Evolutionary conservation across 345 rosid species (phyloP).

Genomic region (Boechera retrofracta): DNA sequence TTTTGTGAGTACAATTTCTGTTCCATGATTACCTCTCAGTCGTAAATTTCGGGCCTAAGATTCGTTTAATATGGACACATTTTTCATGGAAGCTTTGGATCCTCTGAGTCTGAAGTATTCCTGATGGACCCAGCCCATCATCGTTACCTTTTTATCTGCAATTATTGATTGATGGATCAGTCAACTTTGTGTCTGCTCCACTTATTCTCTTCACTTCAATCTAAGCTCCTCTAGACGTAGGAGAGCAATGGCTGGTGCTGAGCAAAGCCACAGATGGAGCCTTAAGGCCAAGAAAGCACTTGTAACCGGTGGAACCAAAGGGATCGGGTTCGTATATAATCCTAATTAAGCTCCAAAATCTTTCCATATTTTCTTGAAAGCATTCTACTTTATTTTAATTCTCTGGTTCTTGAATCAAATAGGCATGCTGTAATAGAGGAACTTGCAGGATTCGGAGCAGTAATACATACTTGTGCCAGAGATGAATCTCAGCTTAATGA

Average conservation of each 20-base stretch:
- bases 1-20: background rate
- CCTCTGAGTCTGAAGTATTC: background rate
- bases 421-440: slow-evolving; percentile 74
- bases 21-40: background rate
- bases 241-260: slow-evolving; percentile 40
- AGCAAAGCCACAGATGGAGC: slow-evolving; percentile 64
- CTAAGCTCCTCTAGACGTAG: background rate
- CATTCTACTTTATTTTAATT: background rate
- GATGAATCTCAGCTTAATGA: slow-evolving; percentile 57
- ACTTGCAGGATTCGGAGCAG: slow-evolving; percentile 68
- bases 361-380: slow-evolving; percentile 8
- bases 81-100: background rate
- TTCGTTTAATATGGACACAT: slow-evolving; percentile 3
- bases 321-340: slow-evolving; percentile 55
- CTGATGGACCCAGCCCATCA: slow-evolving; percentile 15
- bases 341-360: background rate
- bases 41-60: slow-evolving; percentile 6
- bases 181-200: slow-evolving; percentile 8
- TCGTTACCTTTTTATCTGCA: background rate
- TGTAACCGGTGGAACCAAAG: slow-evolving; percentile 73
- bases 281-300: slow-evolving; percentile 65
- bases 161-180: slow-evolving; percentile 6
- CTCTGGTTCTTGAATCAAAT: background rate
- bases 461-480: slow-evolving; percentile 73
- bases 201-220: slow-evolving; percentile 3